Evolutionary conservation across 495 filamentous ascomycete species (phyloP).

Genomic region (Aspergillus ostianus): DNA sequence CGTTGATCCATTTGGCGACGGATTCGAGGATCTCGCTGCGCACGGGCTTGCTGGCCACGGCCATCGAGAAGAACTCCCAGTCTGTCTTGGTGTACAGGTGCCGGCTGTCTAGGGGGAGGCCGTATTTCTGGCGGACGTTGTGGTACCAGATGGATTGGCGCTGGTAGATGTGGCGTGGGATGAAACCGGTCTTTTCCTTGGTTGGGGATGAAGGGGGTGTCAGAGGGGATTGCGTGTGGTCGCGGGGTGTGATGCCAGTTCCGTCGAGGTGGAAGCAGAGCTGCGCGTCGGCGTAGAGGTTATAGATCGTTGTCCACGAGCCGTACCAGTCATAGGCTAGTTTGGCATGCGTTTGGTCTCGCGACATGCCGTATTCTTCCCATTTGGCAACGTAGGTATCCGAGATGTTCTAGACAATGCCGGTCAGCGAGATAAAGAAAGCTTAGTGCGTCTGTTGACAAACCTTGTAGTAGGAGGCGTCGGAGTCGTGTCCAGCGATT

Average conservation of each 20-base stretch:
- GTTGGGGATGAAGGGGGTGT: constrained; percentile 31
- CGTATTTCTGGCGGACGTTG: constrained; percentile 76
- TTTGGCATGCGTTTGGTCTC: constrained; percentile 82
- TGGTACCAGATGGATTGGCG: constrained; percentile 86
- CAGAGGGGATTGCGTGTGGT: neutral
- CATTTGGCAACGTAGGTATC: constrained; percentile 78
- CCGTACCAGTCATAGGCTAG: constrained; percentile 93
- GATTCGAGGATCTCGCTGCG: constrained; percentile 71
- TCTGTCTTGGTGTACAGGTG: constrained; percentile 89
- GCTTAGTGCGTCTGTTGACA: neutral
- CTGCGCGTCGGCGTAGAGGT: constrained; percentile 78
- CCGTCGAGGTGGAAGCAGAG: constrained; percentile 74
- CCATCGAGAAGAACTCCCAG: constrained; percentile 90
- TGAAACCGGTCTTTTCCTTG: constrained; percentile 42
- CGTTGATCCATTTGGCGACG: constrained; percentile 81
- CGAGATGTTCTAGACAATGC: constrained; percentile 54
- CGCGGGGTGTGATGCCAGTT: constrained; percentile 22
- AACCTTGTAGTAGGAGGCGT: constrained; percentile 66
- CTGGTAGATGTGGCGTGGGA: constrained; percentile 74
- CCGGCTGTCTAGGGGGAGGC: constrained; percentile 82
- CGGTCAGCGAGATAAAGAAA: neutral
- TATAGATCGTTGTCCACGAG: constrained; percentile 94
- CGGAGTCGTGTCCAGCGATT: constrained; percentile 62
- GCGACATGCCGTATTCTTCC: constrained; percentile 75
- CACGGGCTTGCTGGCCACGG: constrained; percentile 64